Conservation (phyloP, 371 early-diverging fungal genomes). For the Coemansia sp. region DNA sequence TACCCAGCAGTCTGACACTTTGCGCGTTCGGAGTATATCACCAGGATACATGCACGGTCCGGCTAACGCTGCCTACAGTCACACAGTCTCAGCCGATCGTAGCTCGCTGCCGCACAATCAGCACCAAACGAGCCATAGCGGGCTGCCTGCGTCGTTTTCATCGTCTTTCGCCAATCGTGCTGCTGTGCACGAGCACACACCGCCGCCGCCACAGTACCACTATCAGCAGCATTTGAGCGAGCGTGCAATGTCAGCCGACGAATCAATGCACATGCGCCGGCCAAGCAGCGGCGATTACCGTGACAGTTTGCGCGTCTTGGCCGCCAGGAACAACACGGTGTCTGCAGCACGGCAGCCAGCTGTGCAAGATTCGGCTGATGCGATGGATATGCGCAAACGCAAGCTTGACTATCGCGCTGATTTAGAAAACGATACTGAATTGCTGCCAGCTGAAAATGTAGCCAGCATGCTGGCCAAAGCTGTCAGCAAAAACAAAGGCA, state of each 20-base stretch:
- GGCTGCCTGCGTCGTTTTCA: neutral
- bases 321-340: neutral
- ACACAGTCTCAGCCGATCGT: constrained; percentile 5
- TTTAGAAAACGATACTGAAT: neutral
- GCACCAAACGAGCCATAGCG: neutral
- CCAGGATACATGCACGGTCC: neutral
- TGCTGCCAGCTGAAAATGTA: neutral
- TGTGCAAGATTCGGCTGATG: neutral
- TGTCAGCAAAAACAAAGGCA: constrained; percentile 1
- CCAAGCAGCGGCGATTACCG: neutral
- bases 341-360: neutral
- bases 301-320: constrained; percentile 1
- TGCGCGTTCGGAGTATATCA: constrained; percentile 7
- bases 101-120: constrained; percentile 1
- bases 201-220: neutral
- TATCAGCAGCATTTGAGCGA: neutral
- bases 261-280: neutral
- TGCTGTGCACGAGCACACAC: neutral
- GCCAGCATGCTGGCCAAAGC: neutral
- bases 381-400: neutral
- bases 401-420: neutral
- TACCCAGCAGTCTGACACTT: neutral
- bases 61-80: neutral
- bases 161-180: neutral
- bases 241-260: neutral